Conservation (phyloP, 495 filamentous ascomycete species). For the Aspergillus hancockii region DNA sequence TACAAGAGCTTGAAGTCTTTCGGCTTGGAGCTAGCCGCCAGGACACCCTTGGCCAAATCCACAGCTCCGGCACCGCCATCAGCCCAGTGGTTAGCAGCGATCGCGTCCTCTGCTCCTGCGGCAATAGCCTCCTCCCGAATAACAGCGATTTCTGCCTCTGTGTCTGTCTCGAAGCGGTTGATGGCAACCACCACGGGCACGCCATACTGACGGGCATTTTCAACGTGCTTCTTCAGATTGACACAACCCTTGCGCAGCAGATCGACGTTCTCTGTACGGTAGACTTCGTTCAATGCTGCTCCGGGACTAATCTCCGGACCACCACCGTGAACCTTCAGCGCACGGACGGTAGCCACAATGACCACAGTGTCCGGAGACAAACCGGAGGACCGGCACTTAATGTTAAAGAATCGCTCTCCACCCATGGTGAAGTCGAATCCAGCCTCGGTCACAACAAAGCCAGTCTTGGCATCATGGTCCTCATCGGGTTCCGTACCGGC, state of each 20-base stretch:
- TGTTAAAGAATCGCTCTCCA: slow-evolving; percentile 99
- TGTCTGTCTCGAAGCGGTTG: slow-evolving; percentile 94
- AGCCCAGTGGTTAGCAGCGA: slow-evolving; percentile 95
- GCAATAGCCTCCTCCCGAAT: slow-evolving; percentile 88
- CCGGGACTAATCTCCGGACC: slow-evolving; percentile 90
- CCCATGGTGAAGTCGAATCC: slow-evolving; percentile 99
- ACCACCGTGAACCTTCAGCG: slow-evolving; percentile 94
- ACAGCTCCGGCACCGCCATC: slow-evolving; percentile 91
- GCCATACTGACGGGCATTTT: slow-evolving; percentile 83
- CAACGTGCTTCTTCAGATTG: slow-evolving; percentile 91
- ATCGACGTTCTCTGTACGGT: slow-evolving; percentile 90
- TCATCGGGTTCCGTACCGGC: slow-evolving; percentile 96
- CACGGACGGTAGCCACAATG: slow-evolving; percentile 92
- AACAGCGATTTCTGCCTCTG: slow-evolving; percentile 84
- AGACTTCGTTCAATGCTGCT: slow-evolving; percentile 76
- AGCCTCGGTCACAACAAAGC: slow-evolving; percentile 96
- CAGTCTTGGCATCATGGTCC: slow-evolving; percentile 77
- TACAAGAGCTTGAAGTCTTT: slow-evolving; percentile 93
- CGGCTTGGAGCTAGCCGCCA: slow-evolving; percentile 76
- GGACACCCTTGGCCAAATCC: slow-evolving; percentile 84
- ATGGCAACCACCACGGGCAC: slow-evolving; percentile 97
- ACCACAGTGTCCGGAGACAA: slow-evolving; percentile 90
- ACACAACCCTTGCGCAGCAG: slow-evolving; percentile 85
- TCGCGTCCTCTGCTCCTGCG: slow-evolving; percentile 90
- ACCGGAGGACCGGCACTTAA: slow-evolving; percentile 95